These are phyloP conservation scores for Cladosporium sp. DNA, from an alignment of 2,329 filamentous ascomycete genomes.

Conservation along the genomic window DNA sequence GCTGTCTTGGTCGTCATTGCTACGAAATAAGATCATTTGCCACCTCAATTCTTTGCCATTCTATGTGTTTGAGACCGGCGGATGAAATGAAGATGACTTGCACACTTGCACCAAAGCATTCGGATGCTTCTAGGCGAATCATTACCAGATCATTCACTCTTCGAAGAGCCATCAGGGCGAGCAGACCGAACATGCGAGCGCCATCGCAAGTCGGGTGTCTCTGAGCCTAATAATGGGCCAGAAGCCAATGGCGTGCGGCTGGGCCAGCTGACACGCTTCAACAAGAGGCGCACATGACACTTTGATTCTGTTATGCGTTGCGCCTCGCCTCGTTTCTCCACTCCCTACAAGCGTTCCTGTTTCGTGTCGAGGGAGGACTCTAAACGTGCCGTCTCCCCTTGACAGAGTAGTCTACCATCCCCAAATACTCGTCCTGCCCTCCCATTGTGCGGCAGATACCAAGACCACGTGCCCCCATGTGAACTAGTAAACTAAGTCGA, in stretches of 20 bases:
- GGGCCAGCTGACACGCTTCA: neutral
- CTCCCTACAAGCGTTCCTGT: neutral
- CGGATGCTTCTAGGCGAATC: neutral
- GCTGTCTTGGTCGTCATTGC: neutral
- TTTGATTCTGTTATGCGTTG: neutral
- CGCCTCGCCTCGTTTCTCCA: neutral
- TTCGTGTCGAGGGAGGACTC: neutral
- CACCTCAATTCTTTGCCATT: neutral
- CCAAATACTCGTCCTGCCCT: neutral
- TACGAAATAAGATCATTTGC: constrained; percentile 5
- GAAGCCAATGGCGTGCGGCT: constrained; percentile 5
- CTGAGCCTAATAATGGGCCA: neutral
- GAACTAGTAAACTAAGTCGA: constrained; percentile 1
- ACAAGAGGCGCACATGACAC: neutral
- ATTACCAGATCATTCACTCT: neutral
- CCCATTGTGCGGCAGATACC: neutral
- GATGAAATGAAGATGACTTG: neutral
- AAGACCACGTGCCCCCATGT: neutral
- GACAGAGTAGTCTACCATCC: neutral
- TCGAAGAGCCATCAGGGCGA: neutral
- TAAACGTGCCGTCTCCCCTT: neutral
- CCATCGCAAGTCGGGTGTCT: neutral
- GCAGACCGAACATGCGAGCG: neutral
- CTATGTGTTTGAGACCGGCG: accelerated
- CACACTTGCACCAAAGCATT: neutral